Percentiles rank a stretch among this genome's conserved stretches.
Conservation (phyloP, 257 asterid genomes). For the Capsicum pubescens region DNA sequence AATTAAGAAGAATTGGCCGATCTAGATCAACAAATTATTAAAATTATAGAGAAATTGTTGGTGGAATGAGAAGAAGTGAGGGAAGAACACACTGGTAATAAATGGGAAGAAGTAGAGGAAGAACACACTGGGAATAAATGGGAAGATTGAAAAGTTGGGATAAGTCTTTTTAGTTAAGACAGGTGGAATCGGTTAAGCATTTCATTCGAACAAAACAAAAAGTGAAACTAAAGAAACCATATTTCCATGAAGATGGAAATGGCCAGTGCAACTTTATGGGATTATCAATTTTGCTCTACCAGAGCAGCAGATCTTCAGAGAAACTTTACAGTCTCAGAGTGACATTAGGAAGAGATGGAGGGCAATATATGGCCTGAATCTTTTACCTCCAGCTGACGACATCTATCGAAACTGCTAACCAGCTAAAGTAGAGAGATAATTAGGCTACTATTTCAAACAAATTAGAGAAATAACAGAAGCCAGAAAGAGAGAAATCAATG, state of each 20-base stretch:
- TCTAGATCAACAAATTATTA: background rate
- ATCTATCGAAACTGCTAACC: background rate
- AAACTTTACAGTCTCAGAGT: background rate
- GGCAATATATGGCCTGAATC: background rate
- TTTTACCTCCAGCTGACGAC: background rate
- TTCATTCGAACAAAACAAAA: background rate
- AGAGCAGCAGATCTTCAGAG: background rate
- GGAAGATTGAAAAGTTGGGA: background rate
- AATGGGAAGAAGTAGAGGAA: background rate
- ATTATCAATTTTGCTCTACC: background rate
- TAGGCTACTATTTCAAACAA: slow-evolving; percentile 9
- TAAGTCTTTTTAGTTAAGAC: background rate
- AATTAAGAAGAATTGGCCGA: background rate
- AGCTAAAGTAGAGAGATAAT: background rate
- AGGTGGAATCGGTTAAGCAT: background rate
- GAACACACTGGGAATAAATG: background rate
- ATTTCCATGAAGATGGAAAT: background rate
- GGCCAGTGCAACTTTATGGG: background rate
- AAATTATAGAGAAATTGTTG: background rate
- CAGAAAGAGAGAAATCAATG: slow-evolving; percentile 21
- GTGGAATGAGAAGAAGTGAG: background rate
- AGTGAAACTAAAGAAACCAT: background rate
- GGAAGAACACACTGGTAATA: background rate
- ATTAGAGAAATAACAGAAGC: slow-evolving; percentile 6
- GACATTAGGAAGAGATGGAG: background rate